These are phyloP conservation scores for Fragaria nilgerrensis DNA, from an alignment of 306 rosid genomes.

Conservation along the genomic window DNA sequence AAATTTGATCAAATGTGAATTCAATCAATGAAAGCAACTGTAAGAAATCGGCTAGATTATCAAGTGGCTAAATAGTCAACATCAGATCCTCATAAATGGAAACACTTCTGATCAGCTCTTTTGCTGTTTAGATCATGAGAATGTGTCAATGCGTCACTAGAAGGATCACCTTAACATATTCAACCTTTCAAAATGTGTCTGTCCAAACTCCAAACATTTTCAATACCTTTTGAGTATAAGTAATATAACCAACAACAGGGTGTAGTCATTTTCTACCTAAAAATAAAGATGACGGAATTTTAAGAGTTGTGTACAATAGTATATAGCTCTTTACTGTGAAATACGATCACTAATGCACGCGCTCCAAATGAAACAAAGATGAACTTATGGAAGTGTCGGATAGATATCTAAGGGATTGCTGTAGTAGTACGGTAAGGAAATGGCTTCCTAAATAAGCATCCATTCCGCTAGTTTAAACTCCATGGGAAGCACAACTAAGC, in stretches of 20 bases:
- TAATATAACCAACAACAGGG: neutral
- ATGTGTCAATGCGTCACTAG: neutral
- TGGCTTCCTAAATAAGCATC: neutral
- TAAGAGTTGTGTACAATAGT: neutral
- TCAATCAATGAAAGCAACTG: neutral
- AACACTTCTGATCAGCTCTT: conserved; percentile 7
- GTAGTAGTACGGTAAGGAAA: neutral
- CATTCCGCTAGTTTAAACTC: neutral
- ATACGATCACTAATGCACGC: neutral
- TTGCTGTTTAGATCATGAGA: neutral
- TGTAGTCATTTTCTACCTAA: neutral
- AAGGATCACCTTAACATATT: neutral
- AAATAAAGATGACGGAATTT: neutral
- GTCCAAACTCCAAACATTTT: neutral
- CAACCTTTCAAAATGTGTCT: neutral
- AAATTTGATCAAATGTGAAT: neutral
- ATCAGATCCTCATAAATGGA: neutral
- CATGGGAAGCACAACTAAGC: neutral
- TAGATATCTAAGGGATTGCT: neutral
- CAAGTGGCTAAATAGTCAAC: neutral
- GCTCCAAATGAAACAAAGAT: neutral
- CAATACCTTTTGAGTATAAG: neutral
- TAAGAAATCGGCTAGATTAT: neutral
- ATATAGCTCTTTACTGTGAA: neutral
- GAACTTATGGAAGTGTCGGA: neutral